These are phyloP conservation scores for Xerophyta viscosa DNA, from an alignment of 106 monocot species.

Conservation along the genomic window DNA sequence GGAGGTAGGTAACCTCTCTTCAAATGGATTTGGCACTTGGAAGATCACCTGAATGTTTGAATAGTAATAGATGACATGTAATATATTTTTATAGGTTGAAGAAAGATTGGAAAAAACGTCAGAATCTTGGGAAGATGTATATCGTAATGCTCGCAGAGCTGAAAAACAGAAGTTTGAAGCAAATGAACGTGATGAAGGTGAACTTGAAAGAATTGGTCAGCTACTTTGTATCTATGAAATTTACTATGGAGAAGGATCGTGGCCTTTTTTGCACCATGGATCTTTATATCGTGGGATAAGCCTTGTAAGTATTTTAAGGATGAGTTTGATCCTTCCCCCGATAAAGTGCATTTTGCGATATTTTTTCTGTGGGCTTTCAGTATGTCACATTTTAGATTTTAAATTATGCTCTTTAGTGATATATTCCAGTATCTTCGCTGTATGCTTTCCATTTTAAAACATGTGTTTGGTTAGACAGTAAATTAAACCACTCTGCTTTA, in stretches of 20 bases:
- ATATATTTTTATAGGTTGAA: slow-evolving; percentile 42
- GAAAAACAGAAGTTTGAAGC: slow-evolving; percentile 62
- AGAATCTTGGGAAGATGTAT: slow-evolving; percentile 80
- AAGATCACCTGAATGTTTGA: no score
- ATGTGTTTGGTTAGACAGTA: no score
- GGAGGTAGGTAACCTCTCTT: slow-evolving; percentile 40
- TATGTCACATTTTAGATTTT: no score
- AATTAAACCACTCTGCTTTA: no score
- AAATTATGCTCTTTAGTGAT: no score
- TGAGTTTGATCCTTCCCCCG: no score
- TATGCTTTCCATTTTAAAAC: no score
- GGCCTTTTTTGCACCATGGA: slow-evolving; percentile 82
- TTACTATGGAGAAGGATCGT: slow-evolving; percentile 66
- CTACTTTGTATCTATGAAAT: slow-evolving; percentile 84
- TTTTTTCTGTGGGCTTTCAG: no score
- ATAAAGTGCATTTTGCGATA: no score
- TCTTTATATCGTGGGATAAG: slow-evolving; percentile 82
- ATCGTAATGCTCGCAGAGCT: slow-evolving; percentile 51
- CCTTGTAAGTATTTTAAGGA: slow-evolving; percentile 87
- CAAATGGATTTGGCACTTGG: no score
- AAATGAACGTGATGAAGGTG: slow-evolving; percentile 81
- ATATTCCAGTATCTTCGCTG: no score
- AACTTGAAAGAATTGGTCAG: slow-evolving; percentile 76
- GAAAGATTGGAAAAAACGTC: slow-evolving; percentile 66
- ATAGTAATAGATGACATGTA: not conserved